These are phyloP conservation scores for Mycena olivaceomarginata DNA, from an alignment of 768 basidiomycete genomes.

Conservation along the genomic window DNA sequence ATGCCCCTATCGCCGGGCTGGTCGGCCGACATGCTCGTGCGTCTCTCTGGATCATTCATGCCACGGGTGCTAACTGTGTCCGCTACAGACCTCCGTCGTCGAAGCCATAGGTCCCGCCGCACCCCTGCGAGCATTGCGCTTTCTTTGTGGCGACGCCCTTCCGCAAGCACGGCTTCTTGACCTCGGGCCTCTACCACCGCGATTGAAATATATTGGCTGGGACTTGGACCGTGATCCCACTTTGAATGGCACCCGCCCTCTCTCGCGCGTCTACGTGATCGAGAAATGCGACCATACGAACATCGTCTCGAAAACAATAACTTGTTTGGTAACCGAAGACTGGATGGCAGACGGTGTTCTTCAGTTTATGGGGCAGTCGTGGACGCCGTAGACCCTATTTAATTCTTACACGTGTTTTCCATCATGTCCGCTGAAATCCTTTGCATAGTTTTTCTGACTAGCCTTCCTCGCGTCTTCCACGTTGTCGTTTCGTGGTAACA, in stretches of 20 bases:
- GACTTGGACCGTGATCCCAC: not conserved
- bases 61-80: not conserved
- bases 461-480: no score
- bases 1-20: not conserved
- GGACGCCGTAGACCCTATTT: not conserved
- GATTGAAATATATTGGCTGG: slow-evolving; percentile 11
- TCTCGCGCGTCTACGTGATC: not conserved
- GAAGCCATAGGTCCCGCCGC: not conserved
- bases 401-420: no score
- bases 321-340: not conserved
- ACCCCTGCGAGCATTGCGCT: not conserved
- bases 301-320: not conserved
- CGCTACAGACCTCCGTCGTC: not conserved
- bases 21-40: not conserved
- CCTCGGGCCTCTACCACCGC: not conserved
- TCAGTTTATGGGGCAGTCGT: not conserved
- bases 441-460: no score
- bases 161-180: not conserved
- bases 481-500: no score
- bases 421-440: no score
- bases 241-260: no score
- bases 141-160: not conserved
- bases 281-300: not conserved
- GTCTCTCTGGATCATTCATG: not conserved
- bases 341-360: slow-evolving; percentile 5